These are phyloP conservation scores for Amanita polypyramis DNA, from an alignment of 768 basidiomycete genomes.

Conservation along the genomic window DNA sequence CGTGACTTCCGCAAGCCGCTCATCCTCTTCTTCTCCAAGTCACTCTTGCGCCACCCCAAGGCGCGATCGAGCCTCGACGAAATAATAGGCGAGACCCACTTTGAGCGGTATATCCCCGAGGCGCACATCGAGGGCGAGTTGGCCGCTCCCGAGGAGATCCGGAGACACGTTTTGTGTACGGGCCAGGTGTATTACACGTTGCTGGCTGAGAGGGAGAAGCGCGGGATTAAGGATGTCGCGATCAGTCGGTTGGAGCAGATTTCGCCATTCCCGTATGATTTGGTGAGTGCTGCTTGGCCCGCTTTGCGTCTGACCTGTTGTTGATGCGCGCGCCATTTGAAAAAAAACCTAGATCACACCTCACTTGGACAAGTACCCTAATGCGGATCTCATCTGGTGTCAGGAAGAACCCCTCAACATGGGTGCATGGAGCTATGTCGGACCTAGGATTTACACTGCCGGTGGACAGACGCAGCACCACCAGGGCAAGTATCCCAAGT, in stretches of 20 bases:
- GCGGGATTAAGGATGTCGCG: slow-evolving; percentile 85
- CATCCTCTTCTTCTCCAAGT: slow-evolving; percentile 96
- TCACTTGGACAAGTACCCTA: slow-evolving; percentile 93
- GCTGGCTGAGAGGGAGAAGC: slow-evolving; percentile 81
- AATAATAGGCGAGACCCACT: slow-evolving; percentile 81
- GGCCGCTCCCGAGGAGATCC: slow-evolving; percentile 76
- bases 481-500: slow-evolving; percentile 80
- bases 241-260: slow-evolving; percentile 94
- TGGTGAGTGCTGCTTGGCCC: slow-evolving; percentile 36
- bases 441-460: slow-evolving; percentile 87
- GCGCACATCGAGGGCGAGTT: slow-evolving; percentile 51
- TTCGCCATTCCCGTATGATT: slow-evolving; percentile 95
- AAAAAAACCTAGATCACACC: slow-evolving; percentile 88
- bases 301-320: no score
- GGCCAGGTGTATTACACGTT: slow-evolving; percentile 94
- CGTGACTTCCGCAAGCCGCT: slow-evolving; percentile 99
- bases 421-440: slow-evolving; percentile 95
- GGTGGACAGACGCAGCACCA: slow-evolving; percentile 85
- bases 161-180: slow-evolving; percentile 85
- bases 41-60: slow-evolving; percentile 85
- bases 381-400: slow-evolving; percentile 89
- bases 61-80: slow-evolving; percentile 82
- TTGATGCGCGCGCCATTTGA: no score
- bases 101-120: slow-evolving; percentile 93
- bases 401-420: slow-evolving; percentile 98